Conservation (phyloP, 306 rosid species). For the apple (Malus domestica) region DNA sequence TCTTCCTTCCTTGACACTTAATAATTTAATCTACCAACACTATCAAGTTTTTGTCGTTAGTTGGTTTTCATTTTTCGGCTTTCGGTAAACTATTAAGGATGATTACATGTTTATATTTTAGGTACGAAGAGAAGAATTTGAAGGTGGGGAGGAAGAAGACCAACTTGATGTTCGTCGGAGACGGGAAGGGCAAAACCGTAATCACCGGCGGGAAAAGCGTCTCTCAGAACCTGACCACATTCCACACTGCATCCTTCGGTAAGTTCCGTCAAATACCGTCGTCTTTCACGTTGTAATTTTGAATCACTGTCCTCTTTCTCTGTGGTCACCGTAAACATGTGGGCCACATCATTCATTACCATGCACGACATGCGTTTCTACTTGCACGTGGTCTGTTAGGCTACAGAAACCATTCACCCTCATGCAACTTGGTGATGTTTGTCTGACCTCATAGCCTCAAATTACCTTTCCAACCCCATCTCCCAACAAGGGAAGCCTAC, state of each 20-base stretch:
- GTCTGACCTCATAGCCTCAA: neutral
- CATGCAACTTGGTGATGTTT: neutral
- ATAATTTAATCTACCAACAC: too few relatives aligned
- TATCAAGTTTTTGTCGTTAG: neutral
- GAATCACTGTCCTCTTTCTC: neutral
- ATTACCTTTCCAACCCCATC: neutral
- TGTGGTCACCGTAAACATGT: neutral
- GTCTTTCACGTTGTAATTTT: neutral
- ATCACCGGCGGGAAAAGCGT: conserved; percentile 57
- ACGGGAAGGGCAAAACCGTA: conserved; percentile 67
- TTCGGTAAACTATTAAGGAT: neutral
- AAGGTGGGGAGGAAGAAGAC: conserved; percentile 85
- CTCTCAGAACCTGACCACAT: conserved; percentile 43
- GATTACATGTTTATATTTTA: neutral
- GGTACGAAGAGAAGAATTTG: conserved; percentile 77
- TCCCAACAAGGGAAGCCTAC: too few relatives aligned
- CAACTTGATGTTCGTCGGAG: conserved; percentile 82
- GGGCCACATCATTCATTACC: neutral
- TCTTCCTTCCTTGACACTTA: too few relatives aligned
- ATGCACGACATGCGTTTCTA: conserved; percentile 1
- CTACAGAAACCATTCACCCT: neutral
- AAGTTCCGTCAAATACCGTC: neutral
- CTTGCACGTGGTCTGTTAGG: conserved; percentile 29
- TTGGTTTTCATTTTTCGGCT: neutral
- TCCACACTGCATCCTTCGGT: conserved; percentile 93